These are phyloP conservation scores for Sarocladiaceae sp. DNA, from an alignment of 2,329 filamentous ascomycete genomes.

Conservation along the genomic window DNA sequence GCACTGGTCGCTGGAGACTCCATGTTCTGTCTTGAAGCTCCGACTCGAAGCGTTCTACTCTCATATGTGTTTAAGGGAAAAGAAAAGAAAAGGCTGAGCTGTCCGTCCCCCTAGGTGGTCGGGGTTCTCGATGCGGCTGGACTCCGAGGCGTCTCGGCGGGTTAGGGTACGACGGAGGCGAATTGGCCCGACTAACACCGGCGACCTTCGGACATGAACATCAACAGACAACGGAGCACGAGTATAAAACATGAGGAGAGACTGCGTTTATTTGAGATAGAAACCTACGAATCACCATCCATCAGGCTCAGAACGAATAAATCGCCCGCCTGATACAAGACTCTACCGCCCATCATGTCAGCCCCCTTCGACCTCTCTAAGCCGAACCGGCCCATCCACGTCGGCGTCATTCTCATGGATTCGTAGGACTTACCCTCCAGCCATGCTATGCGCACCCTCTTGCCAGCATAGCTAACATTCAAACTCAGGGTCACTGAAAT, in stretches of 20 bases:
- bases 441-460: background rate
- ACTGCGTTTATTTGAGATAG: background rate
- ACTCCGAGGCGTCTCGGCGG: background rate
- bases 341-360: conserved; percentile 4
- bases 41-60: too few species aligned
- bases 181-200: conserved; percentile 8
- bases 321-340: too few species aligned
- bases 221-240: background rate
- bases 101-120: background rate
- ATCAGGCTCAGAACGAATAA: background rate
- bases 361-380: conserved; percentile 5
- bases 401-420: conserved; percentile 24
- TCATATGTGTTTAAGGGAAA: too few species aligned
- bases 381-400: conserved; percentile 15
- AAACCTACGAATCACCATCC: background rate
- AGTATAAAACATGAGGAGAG: too few species aligned
- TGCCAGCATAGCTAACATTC: background rate
- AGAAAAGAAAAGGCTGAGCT: background rate
- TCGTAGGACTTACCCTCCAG: conserved; percentile 13
- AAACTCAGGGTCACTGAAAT: conserved; percentile 23
- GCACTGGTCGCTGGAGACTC: background rate
- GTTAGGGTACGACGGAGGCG: background rate
- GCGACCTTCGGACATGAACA: background rate
- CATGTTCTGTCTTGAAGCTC: background rate
- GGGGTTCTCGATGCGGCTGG: background rate